These are phyloP conservation scores for Gaeumannomyces tritici DNA, from an alignment of 2,329 filamentous ascomycete species.

Conservation along the genomic window DNA sequence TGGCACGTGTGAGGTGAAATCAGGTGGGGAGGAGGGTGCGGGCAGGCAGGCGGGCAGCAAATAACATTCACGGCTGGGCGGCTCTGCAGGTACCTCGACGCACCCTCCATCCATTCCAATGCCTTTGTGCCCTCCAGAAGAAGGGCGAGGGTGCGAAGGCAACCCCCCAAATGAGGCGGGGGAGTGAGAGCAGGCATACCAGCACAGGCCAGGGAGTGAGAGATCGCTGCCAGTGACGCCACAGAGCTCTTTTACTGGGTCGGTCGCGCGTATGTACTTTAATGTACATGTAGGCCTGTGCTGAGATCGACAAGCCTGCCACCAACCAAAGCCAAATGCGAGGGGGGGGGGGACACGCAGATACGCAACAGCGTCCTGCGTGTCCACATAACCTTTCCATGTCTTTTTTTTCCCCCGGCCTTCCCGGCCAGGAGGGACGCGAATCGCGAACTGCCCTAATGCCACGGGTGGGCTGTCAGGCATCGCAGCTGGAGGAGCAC, in stretches of 20 bases:
- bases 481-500: neutral
- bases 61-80: neutral
- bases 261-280: neutral
- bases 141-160: no score
- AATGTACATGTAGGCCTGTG: neutral
- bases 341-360: no score
- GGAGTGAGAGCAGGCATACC: neutral
- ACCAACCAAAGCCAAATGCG: neutral
- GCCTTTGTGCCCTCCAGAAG: neutral
- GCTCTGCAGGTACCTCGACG: neutral
- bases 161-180: neutral
- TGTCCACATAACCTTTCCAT: neutral
- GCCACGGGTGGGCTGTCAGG: neutral
- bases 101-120: neutral
- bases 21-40: neutral
- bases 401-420: no score
- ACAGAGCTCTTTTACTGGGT: constrained; percentile 9
- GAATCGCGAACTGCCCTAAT: neutral
- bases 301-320: neutral
- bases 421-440: no score
- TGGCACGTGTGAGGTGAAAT: neutral
- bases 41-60: neutral
- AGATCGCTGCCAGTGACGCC: constrained; percentile 13
- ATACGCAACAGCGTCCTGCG: neutral
- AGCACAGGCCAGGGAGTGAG: neutral